Evolutionary conservation across 1,284 basidiomycete genomes (phyloP), one percentile per base, ranked within the genome.

Genomic region (Tremellales sp.): DNA sequence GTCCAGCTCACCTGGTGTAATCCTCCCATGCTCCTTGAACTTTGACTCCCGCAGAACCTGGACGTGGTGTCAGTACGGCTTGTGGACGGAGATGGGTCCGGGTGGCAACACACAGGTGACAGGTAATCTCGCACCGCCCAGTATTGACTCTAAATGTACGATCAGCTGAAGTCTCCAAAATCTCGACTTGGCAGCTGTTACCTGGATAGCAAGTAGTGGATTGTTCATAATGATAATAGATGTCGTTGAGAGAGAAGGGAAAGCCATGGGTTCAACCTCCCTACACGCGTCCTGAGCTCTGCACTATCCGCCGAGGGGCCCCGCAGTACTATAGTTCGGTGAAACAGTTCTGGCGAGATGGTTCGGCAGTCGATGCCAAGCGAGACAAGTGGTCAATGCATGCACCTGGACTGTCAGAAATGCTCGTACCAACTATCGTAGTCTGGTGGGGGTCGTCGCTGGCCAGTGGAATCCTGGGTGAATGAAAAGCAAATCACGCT

Each of bases 1-100:
- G 19, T 25, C 26, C 25, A 24, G 8, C 82, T 42, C 54, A 94
- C 91, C 92, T 54, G 92, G 93, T 14, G 88, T 97, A 65, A 95
- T 94, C 46, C 93, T 79, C 10, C 94, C 94, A 67, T 97, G 90
- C 73, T 98, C 94, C 73, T 95, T 97, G 79, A 98, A 98, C 72
- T 97, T 97, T 76, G 87, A 92, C 76, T 98, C 94, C 66, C 86
- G 87, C 60, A 98, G 80, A 26, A 97, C 93, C 90, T 92, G 48
- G 26, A 6, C 18, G 41, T 19, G 43, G 29, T 22, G 35, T 41
- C 28, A 46, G 43, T 19, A 5, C 33, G 28, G 26, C 19, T 27
- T 18, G 36, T 22, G 14, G 25, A 46, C 28, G 32, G 25, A 14
- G 36, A 3, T 35, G 27, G 47, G n/a, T n/a, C n/a, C n/a, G n/a